Evolutionary conservation across 2,329 filamentous ascomycete species (phyloP).

Genomic region (Ilyonectria robusta): DNA sequence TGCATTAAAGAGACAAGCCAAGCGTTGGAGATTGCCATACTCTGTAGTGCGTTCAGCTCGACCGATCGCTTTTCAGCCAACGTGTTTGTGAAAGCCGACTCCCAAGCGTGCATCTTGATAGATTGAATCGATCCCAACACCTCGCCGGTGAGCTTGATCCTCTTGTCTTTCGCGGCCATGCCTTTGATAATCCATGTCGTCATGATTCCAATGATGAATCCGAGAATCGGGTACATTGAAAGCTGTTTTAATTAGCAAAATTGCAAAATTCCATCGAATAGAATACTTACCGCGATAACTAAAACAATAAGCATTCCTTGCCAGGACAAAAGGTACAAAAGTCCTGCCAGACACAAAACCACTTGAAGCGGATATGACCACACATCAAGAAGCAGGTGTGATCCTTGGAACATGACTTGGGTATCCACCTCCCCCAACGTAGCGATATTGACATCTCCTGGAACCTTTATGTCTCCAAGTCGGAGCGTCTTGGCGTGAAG

Average conservation of each 20-base stretch:
- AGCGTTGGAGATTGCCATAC: neutral
- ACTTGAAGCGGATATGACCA: neutral
- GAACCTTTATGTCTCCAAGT: too few species aligned
- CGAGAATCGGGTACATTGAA: neutral
- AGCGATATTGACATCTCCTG: too few species aligned
- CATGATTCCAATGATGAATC: neutral
- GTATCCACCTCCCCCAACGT: neutral
- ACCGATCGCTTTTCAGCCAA: neutral
- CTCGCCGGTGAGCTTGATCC: neutral
- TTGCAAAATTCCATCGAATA: neutral
- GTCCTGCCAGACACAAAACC: neutral
- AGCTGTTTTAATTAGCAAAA: neutral
- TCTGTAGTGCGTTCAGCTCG: neutral
- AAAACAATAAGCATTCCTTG: neutral
- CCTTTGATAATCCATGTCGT: neutral
- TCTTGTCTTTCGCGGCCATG: neutral
- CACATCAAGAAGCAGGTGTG: neutral
- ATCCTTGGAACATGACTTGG: neutral
- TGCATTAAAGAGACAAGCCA: neutral
- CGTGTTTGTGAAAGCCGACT: neutral
- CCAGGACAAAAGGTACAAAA: neutral
- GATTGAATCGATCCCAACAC: neutral
- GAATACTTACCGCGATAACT: neutral
- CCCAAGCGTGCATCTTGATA: neutral
- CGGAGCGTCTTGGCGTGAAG: too few species aligned